Base-by-base conservation (phyloP, 306 rosid genomes). In the Rosa chinensis region DNA sequence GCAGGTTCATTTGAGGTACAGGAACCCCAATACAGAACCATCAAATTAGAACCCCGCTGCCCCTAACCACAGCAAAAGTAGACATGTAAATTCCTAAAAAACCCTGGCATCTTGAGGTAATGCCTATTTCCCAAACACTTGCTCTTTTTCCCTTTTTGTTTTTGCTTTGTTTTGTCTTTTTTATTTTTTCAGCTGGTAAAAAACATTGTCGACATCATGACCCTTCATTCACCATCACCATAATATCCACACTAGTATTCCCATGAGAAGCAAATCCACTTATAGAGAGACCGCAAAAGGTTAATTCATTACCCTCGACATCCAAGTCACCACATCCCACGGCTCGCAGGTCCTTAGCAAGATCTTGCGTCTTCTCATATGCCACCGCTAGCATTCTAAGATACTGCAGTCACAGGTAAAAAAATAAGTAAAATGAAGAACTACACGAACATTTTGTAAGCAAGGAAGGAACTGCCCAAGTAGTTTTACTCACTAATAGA, bases 301-400 rank as follows among this genome's bases (percentile, higher is more conserved):
- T 66, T 70, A 56, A 69, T 78, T 78, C 79, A 82, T 85, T 90
- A 93, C 99, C 99, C 78, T 96, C 99, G 70, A 96, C 94, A 79
- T 96, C 99, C 91, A 93, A 91, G 89, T 93, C 99, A 78, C 99
- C 99, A 70, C 99, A 96, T 78, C 98, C 99, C 73, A 93, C 94
- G 70, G 90, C 89, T 64, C 84, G 93, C 67, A 96, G 88, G 80
- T 96, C 99, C 85, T 87, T 93, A 49, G 98, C 96, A 85, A 96
- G 96, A 81, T 96, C 98, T 87, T 82, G 94, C 50, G 99, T 96
- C 88, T 93, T 96, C 81, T 96, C 99, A 83, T 96, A 96, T 23
- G 93, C 94, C 86, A 96, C 99, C 8, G 98, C 98, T 82, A 96
- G 89, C 97, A 96, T 92, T 92, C 99, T 89, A 70, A 96, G 94